phyloP scores from a whole-genome alignment of 306 rosid species.

The Acacia crassicarpa region DNA sequence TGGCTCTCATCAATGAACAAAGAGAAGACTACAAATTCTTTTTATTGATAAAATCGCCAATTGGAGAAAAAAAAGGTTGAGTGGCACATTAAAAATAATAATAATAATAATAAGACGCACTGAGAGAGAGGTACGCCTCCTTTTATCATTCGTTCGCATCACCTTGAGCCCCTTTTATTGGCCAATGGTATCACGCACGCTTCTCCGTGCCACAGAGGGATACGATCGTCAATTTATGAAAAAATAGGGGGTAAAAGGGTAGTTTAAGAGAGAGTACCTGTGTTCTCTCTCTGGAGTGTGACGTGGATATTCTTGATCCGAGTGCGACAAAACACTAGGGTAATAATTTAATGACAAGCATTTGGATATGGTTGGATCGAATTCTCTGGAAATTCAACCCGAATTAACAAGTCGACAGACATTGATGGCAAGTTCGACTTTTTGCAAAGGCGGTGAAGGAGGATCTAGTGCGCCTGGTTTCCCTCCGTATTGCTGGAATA shows the following conservation, averaged over 20 bases:
- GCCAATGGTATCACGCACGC: slow-evolving; percentile 25
- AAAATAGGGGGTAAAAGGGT: not conserved
- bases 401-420: slow-evolving; percentile 37
- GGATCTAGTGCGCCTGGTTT: slow-evolving; percentile 4
- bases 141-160: slow-evolving; percentile 22
- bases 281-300: not conserved
- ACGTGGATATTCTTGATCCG: not conserved
- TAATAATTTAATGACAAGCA: not conserved
- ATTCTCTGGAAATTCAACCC: slow-evolving; percentile 49
- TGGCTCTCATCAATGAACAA: not conserved
- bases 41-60: slow-evolving; percentile 36
- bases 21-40: not conserved
- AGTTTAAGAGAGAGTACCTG: not conserved
- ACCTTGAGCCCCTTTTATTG: not conserved
- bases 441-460: not conserved
- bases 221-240: slow-evolving; percentile 4
- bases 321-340: not conserved
- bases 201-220: slow-evolving; percentile 9
- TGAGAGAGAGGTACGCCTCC: slow-evolving; percentile 15
- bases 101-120: slow-evolving; percentile 32
- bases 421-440: slow-evolving; percentile 9
- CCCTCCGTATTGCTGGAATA: not conserved
- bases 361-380: slow-evolving; percentile 28
- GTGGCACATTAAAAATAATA: not conserved
- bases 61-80: slow-evolving; percentile 5